A percentile compares a stretch with the other conserved stretches of the same genome.
These are phyloP conservation scores for Gracilaria gracilis DNA, from an alignment of 23 red algal genomes.

Conservation along the genomic window DNA sequence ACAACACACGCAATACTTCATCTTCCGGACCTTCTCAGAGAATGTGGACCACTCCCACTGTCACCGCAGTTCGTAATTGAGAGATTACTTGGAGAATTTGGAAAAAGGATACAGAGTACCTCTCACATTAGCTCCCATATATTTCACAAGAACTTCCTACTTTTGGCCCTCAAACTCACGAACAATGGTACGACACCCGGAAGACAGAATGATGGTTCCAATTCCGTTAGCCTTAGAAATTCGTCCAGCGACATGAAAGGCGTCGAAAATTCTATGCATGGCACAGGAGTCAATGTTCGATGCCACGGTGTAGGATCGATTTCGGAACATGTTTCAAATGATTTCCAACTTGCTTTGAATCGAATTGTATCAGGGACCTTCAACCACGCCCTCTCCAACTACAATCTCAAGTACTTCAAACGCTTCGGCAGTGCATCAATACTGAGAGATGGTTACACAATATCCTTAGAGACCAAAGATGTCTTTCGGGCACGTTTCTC, in stretches of 20 bases:
- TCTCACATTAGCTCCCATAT: background rate
- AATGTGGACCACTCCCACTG: conserved; percentile 16
- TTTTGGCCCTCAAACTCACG: background rate
- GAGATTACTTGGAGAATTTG: background rate
- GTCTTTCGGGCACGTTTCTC: background rate
- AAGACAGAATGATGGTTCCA: background rate
- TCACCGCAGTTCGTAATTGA: conserved; percentile 2
- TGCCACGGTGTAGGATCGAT: background rate
- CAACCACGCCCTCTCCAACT: background rate
- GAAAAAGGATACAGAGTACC: background rate
- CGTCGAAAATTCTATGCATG: background rate
- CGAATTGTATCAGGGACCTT: background rate
- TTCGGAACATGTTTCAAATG: background rate
- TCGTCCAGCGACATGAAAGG: background rate
- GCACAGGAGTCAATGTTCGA: background rate
- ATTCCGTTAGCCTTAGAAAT: background rate
- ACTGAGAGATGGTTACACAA: background rate
- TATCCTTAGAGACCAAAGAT: background rate
- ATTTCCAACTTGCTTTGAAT: background rate
- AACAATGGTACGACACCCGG: background rate
- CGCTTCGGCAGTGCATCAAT: background rate
- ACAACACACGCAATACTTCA: conserved; percentile 18
- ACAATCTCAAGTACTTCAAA: background rate
- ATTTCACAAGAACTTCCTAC: background rate
- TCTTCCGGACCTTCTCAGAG: background rate